These are phyloP conservation scores for Penicillium concentricum DNA, from an alignment of 2,329 filamentous ascomycete genomes.

Conservation along the genomic window DNA sequence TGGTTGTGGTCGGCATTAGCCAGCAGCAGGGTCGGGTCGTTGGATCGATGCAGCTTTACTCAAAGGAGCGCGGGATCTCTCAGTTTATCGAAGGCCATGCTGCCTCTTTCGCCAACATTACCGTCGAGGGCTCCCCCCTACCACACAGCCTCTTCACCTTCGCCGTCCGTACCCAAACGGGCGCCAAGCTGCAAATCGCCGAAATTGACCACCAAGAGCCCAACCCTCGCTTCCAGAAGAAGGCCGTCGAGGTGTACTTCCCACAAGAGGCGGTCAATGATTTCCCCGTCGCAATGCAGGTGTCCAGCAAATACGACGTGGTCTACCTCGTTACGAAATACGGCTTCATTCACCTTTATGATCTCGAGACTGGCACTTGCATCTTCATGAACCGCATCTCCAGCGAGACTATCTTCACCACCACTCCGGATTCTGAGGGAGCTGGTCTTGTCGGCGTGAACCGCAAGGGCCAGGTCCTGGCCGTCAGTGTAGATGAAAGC, in stretches of 20 bases:
- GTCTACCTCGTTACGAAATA: slow-evolving; percentile 98
- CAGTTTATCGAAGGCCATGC: slow-evolving; percentile 98
- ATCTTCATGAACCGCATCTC: slow-evolving; percentile 99
- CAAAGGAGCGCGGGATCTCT: slow-evolving; percentile 91
- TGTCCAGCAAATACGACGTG: slow-evolving; percentile 94
- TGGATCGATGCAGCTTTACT: slow-evolving; percentile 96
- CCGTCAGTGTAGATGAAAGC: slow-evolving; percentile 88
- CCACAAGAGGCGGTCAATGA: slow-evolving; percentile 92
- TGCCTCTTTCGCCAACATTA: slow-evolving; percentile 85
- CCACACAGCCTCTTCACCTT: slow-evolving; percentile 98
- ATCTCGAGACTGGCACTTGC: slow-evolving; percentile 89
- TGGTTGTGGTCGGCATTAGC: slow-evolving; percentile 94
- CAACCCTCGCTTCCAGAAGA: slow-evolving; percentile 90
- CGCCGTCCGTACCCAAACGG: slow-evolving; percentile 82
- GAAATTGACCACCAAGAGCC: slow-evolving; percentile 91
- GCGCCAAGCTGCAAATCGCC: slow-evolving; percentile 94
- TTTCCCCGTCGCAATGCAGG: slow-evolving; percentile 96
- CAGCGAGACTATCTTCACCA: slow-evolving; percentile 98
- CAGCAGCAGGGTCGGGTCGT: slow-evolving; percentile 91
- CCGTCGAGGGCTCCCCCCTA: slow-evolving; percentile 81
- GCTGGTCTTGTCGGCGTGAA: slow-evolving; percentile 93
- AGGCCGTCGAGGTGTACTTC: slow-evolving; percentile 97
- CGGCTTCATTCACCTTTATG: slow-evolving; percentile 97
- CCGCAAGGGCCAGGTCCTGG: slow-evolving; percentile 93
- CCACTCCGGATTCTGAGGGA: slow-evolving; percentile 77